Conservation (phyloP, 495 filamentous ascomycete genomes). For the Trichoderma erinaceum region DNA sequence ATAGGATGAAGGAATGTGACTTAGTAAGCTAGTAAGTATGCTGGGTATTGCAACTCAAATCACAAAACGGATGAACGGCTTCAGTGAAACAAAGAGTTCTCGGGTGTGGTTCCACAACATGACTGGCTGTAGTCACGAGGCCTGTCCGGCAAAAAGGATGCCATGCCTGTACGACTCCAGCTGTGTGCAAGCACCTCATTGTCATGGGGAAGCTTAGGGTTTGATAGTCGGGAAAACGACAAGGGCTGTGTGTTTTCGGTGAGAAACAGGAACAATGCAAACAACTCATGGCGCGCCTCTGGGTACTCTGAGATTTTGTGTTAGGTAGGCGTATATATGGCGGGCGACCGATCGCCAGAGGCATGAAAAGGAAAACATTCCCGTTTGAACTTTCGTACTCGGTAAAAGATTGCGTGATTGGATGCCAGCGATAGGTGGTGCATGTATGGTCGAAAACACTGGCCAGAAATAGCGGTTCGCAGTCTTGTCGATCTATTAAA, state of each 20-base stretch:
- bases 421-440: neutral
- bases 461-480: neutral
- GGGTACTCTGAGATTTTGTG: neutral
- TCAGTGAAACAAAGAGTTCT: neutral
- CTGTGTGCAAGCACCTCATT: neutral
- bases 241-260: neutral
- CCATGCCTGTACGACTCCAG: neutral
- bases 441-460: too few relatives aligned
- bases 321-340: neutral
- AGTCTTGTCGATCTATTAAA: neutral
- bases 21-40: too few relatives aligned
- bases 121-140: neutral
- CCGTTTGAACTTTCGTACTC: neutral
- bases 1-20: too few relatives aligned
- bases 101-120: neutral
- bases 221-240: neutral
- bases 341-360: neutral
- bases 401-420: neutral
- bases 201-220: conserved; percentile 7
- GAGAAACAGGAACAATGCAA: neutral
- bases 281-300: neutral
- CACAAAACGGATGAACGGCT: neutral
- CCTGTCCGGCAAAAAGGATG: conserved; percentile 4
- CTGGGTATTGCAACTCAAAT: too few relatives aligned
- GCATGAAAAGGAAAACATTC: neutral